These are phyloP conservation scores for Mycosphaerella sp. DNA, from an alignment of 2,329 filamentous ascomycete genomes.

Conservation along the genomic window DNA sequence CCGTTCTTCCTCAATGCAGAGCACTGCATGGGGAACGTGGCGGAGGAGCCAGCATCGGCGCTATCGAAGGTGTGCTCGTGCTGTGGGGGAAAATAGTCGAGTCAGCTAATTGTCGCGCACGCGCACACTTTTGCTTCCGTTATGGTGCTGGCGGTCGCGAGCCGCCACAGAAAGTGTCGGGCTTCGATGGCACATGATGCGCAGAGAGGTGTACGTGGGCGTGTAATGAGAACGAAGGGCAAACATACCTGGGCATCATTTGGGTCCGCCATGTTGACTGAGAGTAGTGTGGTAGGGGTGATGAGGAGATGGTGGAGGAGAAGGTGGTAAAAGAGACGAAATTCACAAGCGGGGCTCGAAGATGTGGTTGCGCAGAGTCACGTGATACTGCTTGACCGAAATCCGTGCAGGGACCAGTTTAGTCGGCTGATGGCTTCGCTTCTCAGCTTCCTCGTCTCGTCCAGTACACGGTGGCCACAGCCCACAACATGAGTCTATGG, in stretches of 20 bases:
- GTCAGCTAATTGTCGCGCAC: constrained; percentile 16
- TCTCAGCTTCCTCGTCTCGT: no score
- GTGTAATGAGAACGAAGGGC: neutral
- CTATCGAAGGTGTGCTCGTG: constrained; percentile 73
- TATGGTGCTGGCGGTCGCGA: neutral
- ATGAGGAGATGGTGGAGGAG: constrained; percentile 31
- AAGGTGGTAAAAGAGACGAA: constrained; percentile 24
- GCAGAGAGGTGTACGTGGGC: neutral
- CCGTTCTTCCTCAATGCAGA: constrained; percentile 99
- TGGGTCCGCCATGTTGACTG: constrained; percentile 55
- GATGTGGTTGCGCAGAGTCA: neutral
- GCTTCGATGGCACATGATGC: neutral
- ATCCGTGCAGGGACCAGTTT: no score
- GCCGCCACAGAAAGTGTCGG: neutral
- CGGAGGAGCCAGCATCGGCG: constrained; percentile 91
- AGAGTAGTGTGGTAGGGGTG: constrained; percentile 30
- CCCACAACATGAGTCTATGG: constrained; percentile 60
- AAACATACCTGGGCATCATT: constrained; percentile 56
- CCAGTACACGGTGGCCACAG: neutral
- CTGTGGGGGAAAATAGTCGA: constrained; percentile 28
- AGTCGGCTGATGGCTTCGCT: no score
- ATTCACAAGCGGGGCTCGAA: neutral
- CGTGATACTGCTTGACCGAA: no score
- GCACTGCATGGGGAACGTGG: constrained; percentile 97
- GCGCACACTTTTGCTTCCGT: neutral